These are phyloP conservation scores for Abrus pulchellus DNA, from an alignment of 306 rosid species.

Conservation along the genomic window DNA sequence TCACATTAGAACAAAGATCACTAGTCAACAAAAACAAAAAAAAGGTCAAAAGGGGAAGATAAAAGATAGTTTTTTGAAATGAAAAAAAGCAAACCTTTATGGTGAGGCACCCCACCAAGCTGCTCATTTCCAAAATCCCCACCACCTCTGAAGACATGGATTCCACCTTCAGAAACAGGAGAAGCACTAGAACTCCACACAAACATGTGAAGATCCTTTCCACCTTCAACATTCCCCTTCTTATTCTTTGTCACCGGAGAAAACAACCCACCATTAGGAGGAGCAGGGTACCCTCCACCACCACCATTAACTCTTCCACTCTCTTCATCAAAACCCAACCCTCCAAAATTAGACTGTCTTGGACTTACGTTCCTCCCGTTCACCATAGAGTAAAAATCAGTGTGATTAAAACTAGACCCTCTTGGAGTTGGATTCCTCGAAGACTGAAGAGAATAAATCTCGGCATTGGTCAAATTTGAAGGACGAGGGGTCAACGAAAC, in stretches of 20 bases:
- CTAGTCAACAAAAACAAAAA: background rate
- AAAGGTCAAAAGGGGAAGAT: background rate
- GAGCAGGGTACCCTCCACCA: conserved; percentile 65
- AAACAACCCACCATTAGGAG: conserved; percentile 68
- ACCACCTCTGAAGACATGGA: conserved; percentile 83
- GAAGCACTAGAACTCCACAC: conserved; percentile 96
- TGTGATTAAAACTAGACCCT: conserved; percentile 83
- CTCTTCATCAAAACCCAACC: conserved; percentile 72
- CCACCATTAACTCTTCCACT: conserved; percentile 44
- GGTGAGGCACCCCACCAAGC: conserved; percentile 70
- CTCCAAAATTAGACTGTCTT: conserved; percentile 68
- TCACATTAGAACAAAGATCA: conserved; percentile 17
- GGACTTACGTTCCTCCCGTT: conserved; percentile 76
- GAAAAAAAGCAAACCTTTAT: conserved; percentile 60
- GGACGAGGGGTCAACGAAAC: conserved; percentile 78
- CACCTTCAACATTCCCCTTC: conserved; percentile 54
- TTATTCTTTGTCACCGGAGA: conserved; percentile 72
- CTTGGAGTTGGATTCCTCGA: conserved; percentile 89
- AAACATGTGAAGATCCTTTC: conserved; percentile 88
- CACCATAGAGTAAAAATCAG: conserved; percentile 77
- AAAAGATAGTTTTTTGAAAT: background rate
- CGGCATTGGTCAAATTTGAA: conserved; percentile 82
- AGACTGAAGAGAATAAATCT: conserved; percentile 81
- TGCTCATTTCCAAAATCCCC: conserved; percentile 71
- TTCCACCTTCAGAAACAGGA: conserved; percentile 85